Percentiles rank a stretch among this genome's conserved stretches.
Conservation (phyloP, 257 asterid genomes). For the Salvia splendens region DNA sequence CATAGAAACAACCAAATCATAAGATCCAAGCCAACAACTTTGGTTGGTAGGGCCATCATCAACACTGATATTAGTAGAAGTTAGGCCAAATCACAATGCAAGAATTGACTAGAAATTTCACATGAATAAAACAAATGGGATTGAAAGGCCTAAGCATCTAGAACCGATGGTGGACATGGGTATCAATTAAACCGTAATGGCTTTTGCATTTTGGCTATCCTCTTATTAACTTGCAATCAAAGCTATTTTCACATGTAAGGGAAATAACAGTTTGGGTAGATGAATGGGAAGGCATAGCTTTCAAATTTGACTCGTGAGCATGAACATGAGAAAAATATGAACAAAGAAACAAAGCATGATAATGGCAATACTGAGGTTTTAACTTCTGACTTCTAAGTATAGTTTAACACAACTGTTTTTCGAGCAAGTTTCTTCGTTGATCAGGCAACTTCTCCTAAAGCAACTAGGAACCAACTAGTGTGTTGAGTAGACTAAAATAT, state of each 20-base stretch:
- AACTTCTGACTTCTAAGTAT: too few species aligned
- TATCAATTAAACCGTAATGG: not conserved
- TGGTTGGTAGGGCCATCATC: not conserved
- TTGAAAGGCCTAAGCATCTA: too few species aligned
- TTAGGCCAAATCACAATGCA: not conserved
- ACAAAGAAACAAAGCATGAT: not conserved
- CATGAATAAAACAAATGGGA: too few species aligned
- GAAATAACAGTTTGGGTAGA: not conserved
- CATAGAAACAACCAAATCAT: not conserved
- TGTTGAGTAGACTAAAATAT: not conserved
- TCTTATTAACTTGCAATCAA: not conserved
- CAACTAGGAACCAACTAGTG: not conserved
- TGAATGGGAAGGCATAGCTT: not conserved
- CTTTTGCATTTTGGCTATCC: conserved; percentile 3
- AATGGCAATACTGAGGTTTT: not conserved
- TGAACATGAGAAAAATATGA: not conserved
- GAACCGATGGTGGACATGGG: not conserved
- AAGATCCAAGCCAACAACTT: not conserved
- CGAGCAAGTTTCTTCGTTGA: conserved; percentile 10
- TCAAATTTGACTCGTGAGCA: not conserved
- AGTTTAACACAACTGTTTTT: not conserved
- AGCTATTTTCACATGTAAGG: not conserved
- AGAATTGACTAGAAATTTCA: not conserved
- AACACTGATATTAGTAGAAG: not conserved
- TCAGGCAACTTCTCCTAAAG: not conserved